These are phyloP conservation scores for Trichoderma cornu-damae DNA, from an alignment of 2,329 filamentous ascomycete genomes.

Conservation along the genomic window DNA sequence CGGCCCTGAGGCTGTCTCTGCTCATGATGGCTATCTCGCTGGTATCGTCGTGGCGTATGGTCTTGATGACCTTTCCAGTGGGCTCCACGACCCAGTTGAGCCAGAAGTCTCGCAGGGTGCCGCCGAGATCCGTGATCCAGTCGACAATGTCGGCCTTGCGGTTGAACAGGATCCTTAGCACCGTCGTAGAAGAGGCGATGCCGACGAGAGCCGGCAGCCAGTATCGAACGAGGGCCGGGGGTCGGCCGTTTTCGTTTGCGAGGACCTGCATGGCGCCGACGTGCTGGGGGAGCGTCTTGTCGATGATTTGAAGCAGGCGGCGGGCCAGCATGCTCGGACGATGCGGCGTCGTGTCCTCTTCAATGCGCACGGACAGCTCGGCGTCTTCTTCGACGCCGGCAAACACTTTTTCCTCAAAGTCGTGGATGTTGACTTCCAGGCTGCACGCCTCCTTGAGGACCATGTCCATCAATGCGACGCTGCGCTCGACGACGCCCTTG, in stretches of 20 bases:
- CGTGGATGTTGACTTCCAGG: conserved; percentile 55
- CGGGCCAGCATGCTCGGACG: conserved; percentile 58
- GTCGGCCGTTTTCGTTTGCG: conserved; percentile 65
- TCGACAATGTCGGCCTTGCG: conserved; percentile 69
- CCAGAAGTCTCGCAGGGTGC: conserved; percentile 84
- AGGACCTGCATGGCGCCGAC: conserved; percentile 49
- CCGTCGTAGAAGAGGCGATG: conserved; percentile 76
- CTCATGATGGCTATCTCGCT: conserved; percentile 98
- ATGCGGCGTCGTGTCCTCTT: conserved; percentile 40
- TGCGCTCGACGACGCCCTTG: conserved; percentile 72
- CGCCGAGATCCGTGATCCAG: conserved; percentile 75
- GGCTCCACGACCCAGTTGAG: conserved; percentile 93
- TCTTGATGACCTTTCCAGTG: conserved; percentile 73
- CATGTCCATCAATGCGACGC: conserved; percentile 79
- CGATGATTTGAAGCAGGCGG: conserved; percentile 64
- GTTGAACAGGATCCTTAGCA: conserved; percentile 73
- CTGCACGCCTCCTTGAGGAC: conserved; percentile 68
- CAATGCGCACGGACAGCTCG: conserved; percentile 49
- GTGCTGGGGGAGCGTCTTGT: conserved; percentile 64
- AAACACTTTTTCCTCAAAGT: conserved; percentile 63
- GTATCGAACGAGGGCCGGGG: conserved; percentile 71
- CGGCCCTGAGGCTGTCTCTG: conserved; percentile 81
- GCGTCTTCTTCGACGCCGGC: conserved; percentile 57
- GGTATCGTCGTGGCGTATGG: conserved; percentile 85
- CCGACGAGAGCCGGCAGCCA: conserved; percentile 74